These are phyloP conservation scores for Globisporangium okanoganense DNA, from an alignment of 352 stramenopile genomes.

Conservation along the genomic window DNA sequence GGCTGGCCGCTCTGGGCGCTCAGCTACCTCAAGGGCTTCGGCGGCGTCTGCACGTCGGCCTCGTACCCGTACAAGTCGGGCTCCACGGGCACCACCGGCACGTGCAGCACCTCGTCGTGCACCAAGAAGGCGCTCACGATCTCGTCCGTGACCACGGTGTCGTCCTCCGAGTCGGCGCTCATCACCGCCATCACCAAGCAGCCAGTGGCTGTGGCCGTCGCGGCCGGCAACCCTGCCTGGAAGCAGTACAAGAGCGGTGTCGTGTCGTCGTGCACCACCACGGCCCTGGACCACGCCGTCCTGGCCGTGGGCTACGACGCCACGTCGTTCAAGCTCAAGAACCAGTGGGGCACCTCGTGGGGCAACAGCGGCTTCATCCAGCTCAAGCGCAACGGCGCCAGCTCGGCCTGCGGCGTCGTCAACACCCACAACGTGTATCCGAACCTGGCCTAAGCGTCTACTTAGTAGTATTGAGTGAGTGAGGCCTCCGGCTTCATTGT, in stretches of 20 bases:
- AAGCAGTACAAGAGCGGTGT: slow-evolving; percentile 97
- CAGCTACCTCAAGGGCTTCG: slow-evolving; percentile 76
- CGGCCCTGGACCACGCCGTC: slow-evolving; percentile 97
- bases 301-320: slow-evolving; percentile 94
- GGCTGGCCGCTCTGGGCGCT: slow-evolving; percentile 88
- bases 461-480: no score
- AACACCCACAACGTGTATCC: slow-evolving; percentile 15
- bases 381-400: slow-evolving; percentile 61
- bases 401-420: slow-evolving; percentile 11
- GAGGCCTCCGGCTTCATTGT: no score
- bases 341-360: no score
- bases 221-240: slow-evolving; percentile 93
- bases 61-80: slow-evolving; percentile 83
- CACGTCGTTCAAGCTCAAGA: slow-evolving; percentile 88
- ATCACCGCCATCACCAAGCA: slow-evolving; percentile 84
- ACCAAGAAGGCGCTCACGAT: slow-evolving; percentile 28
- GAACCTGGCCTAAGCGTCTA: slow-evolving; percentile 9
- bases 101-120: slow-evolving; percentile 34
- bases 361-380: slow-evolving; percentile 86
- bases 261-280: slow-evolving; percentile 67
- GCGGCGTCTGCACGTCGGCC: slow-evolving; percentile 76
- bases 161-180: slow-evolving; percentile 71
- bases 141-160: slow-evolving; percentile 51
- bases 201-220: slow-evolving; percentile 94
- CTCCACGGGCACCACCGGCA: slow-evolving; percentile 21